Base-by-base conservation (phyloP, 495 filamentous ascomycete species). In the Podospora tetraspora region DNA sequence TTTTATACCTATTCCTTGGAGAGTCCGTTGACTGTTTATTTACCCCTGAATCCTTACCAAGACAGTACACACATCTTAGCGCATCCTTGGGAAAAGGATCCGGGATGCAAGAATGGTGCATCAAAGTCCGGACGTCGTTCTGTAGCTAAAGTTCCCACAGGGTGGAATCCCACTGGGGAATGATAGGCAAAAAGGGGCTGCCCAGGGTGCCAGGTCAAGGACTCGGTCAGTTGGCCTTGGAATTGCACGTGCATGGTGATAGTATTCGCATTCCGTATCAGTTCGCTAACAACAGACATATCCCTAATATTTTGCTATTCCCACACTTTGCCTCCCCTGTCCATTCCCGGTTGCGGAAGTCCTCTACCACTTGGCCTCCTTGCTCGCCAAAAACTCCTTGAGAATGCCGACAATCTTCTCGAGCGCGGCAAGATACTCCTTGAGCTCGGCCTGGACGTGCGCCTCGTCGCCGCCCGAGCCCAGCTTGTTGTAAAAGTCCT, bases 401-500 rank as follows among this genome's bases (percentile, higher is more conserved):
- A 98, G 80, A 70, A 94, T 92, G 19, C 66, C 79, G 60, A 93
- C 86, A 66, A 91, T 83, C 79, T 88, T 85, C 83, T 95, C 88
- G 68, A 99, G 79, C 59, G 90, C 88, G 13, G 72, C 82, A 61
- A 97, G 84, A 85, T 94, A 96, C 70, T 82, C 78, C 71, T 79
- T 78, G 74, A 97, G 71, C 72, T 89, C 84, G 24, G 75, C 75
- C 19, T 82, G 64, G 62, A 96, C 88, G 78, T 88, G 84, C 34
- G 74, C 80, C 71, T 85, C 72, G 72, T 94, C 86, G 8, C 16
- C 16, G 19, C 43, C 43, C 43, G 80, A 80, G 16, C 91, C 94
- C 25, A 98, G 80, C 85, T 97, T 97, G 61, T 73, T 75, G 75
- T 97, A 97, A 76, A 98, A 98, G 74, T 91, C 90, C 70, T 90